These are phyloP conservation scores for Globomyces sp. DNA, from an alignment of 371 early-diverging fungal genomes.

Conservation along the genomic window DNA sequence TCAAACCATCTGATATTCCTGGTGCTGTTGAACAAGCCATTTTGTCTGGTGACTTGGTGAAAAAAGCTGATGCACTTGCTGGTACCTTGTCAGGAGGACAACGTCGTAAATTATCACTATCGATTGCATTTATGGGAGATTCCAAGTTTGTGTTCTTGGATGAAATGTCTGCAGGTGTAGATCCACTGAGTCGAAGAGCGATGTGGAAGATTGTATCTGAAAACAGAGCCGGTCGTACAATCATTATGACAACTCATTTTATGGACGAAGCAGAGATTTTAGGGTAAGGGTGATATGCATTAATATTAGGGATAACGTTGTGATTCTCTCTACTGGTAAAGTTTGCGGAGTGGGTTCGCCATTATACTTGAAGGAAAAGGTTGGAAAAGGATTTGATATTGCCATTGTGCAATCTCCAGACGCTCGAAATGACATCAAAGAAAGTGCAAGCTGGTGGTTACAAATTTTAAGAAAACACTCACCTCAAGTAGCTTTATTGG, in stretches of 20 bases:
- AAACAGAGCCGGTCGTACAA: constrained; percentile 14
- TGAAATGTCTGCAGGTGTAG: constrained; percentile 6
- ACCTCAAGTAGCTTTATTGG: too few relatives aligned
- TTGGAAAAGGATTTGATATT: too few relatives aligned
- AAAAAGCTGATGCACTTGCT: background rate
- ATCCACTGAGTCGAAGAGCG: constrained; percentile 49
- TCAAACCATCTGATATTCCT: background rate
- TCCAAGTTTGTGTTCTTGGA: constrained; percentile 10
- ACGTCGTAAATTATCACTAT: background rate
- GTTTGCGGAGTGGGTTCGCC: background rate
- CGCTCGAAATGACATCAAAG: too few relatives aligned
- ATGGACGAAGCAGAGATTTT: constrained; percentile 19
- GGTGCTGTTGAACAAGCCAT: background rate
- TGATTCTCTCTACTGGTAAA: background rate
- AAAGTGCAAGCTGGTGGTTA: too few relatives aligned
- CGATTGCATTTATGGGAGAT: background rate
- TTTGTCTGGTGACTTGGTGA: background rate
- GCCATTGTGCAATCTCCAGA: too few relatives aligned
- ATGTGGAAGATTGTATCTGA: constrained; percentile 44
- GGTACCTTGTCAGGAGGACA: background rate
- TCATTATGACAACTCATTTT: background rate
- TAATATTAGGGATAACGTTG: background rate
- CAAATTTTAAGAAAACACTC: too few relatives aligned
- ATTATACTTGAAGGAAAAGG: too few relatives aligned
- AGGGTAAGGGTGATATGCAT: too few relatives aligned